These are phyloP conservation scores for Fusarium annulatum DNA, from an alignment of 2,329 filamentous ascomycete genomes.

Conservation along the genomic window DNA sequence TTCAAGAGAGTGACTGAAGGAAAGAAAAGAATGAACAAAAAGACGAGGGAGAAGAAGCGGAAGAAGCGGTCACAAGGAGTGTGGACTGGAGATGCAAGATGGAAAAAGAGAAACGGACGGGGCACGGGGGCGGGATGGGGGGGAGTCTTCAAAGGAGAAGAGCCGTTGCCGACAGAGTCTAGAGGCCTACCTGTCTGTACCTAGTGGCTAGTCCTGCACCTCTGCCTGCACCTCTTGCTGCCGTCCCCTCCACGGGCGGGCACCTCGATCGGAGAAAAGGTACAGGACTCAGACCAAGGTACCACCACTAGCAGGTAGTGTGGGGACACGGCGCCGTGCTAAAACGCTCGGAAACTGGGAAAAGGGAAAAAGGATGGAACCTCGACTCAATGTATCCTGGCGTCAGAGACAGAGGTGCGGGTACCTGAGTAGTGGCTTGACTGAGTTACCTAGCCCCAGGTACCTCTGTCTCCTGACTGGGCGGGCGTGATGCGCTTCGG, in stretches of 20 bases:
- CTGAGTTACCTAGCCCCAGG: constrained; percentile 34
- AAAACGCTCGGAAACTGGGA: constrained; percentile 29
- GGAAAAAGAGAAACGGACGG: constrained; percentile 50
- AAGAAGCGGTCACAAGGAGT: constrained; percentile 55
- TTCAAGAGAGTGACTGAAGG: constrained; percentile 65
- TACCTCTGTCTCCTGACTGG: constrained; percentile 35
- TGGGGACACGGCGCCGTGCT: constrained; percentile 26
- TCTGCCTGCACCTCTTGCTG: constrained; percentile 12
- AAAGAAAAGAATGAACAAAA: constrained; percentile 59
- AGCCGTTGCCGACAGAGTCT: constrained; percentile 28
- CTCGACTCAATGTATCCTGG: constrained; percentile 28
- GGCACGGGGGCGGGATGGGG: constrained; percentile 49
- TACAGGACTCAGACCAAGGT: constrained; percentile 24
- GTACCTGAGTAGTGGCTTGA: constrained; percentile 34
- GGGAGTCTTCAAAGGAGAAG: constrained; percentile 50
- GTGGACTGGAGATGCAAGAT: constrained; percentile 49
- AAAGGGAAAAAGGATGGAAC: constrained; percentile 36
- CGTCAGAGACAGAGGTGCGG: constrained; percentile 29
- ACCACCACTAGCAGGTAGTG: constrained; percentile 22
- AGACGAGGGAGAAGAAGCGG: constrained; percentile 50
- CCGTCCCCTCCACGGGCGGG: constrained; percentile 14
- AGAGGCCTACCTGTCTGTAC: constrained; percentile 1
- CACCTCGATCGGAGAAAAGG: constrained; percentile 33
- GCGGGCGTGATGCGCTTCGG: constrained; percentile 19
- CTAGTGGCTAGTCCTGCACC: constrained; percentile 22